Percentiles rank a stretch among this genome's conserved stretches.
Conservation (phyloP, 306 rosid species). For the Canavalia ensiformis region DNA sequence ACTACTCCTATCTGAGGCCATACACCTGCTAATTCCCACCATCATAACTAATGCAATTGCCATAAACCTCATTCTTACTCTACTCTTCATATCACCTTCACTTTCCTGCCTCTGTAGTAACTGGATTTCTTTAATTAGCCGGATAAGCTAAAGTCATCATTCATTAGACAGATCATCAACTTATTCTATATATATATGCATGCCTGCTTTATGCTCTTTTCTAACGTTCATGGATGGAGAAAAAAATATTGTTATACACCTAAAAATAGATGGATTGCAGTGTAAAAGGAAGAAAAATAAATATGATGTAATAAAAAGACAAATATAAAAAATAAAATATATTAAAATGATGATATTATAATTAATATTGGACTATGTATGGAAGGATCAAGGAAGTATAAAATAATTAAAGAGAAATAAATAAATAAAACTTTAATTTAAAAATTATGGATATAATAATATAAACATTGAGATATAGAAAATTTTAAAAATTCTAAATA, state of each 20-base stretch:
- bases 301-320: too few species aligned
- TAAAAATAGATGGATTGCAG: too few species aligned
- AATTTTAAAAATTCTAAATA: too few species aligned
- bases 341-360: not conserved
- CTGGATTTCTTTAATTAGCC: not conserved
- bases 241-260: too few species aligned
- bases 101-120: not conserved
- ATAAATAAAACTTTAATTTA: not conserved
- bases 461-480: too few species aligned
- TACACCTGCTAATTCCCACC: conserved; percentile 25
- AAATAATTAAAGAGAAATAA: too few species aligned
- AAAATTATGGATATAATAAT: not conserved
- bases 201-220: not conserved
- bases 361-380: not conserved
- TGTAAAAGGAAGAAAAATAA: too few species aligned
- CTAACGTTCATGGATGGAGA: not conserved
- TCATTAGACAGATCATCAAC: not conserved
- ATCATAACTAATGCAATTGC: conserved; percentile 44
- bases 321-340: too few species aligned
- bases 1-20: not conserved
- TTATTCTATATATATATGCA: not conserved
- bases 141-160: not conserved
- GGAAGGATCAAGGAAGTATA: not conserved
- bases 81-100: not conserved
- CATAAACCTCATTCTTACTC: conserved; percentile 36